Base-by-base conservation (phyloP, 345 rosid species). In the Cardamine chenopodiifolia region DNA sequence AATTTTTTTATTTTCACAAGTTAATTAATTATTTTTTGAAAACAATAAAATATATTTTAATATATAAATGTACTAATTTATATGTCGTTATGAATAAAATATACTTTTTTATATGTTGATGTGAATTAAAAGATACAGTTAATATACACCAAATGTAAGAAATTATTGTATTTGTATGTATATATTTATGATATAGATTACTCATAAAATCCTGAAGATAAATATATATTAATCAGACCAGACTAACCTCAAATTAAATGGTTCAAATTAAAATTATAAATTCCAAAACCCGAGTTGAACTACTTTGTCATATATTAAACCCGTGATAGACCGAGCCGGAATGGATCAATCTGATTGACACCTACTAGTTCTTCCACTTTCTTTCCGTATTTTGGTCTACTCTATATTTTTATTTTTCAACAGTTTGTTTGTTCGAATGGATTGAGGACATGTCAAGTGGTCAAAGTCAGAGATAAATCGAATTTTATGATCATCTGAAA, bases 361-460 rank as follows among this genome's bases (percentile, higher is more conserved):
- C 74, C 70, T 69, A 76, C 58, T 62, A 62, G 66, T 53, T 44
- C 58, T 26, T 62, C 40, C 40, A 61, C 79, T 68, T 53, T 42
- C 60, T 71, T 22, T 47, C 34, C 54, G 10, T 48, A 20, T 58
- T 59, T 74, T 29, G 53, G 8, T 58, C 44, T 58, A 6, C 34
- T 18, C 11, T 34, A 4, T 10, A n/a, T 4, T 56, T 56, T 17
- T 3, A 14, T 13, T 40, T 13, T 40, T 44, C 49, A 44, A n/a
- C n/a, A n/a, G 55, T 20, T 49, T 10, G 52, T 18, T 47, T 17
- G 26, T 49, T 49, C 2, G 26, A 49, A 9, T 49, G 26, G 28
- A 19, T 19, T 9, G 14, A 57, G 12, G 37, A 57, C 42, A 17
- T 31, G 50, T 31, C 4, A 58, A 58, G 62, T 18, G 14, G 44